Base-by-base conservation (phyloP, 2,329 filamentous ascomycete species). In the Aspergillaceae sp. region DNA sequence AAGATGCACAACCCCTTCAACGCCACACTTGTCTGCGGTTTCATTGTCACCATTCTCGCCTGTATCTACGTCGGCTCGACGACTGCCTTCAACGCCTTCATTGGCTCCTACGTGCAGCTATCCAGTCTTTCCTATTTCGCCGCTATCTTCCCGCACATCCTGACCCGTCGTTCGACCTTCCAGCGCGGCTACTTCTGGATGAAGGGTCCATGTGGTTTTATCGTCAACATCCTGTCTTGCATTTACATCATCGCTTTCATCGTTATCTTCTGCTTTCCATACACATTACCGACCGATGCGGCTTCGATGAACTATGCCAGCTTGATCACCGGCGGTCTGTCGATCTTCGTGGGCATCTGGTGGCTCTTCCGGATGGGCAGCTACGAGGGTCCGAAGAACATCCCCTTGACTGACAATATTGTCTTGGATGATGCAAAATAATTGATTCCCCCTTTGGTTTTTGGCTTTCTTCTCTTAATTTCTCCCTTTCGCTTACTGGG, bases 221-320 rank as follows among this genome's bases (percentile, higher is more conserved):
- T 64, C 2, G 56, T 81, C 54, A 81, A 81, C 52, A 46, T 62
- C 7, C 51, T 74, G 4, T 67, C 76, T 5, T 74, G 77, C 10
- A 54, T 74, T 36, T 74, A 79, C 44, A 80, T 81, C 45, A 56
- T 71, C 1, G 63, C 78, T 19, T 81, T 80, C 52, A 69, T 77
- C 44, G 65, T 78, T n/a, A 74, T 82, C 48, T 82, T 77, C 62
- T 80, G 76, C 56, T 81, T 82, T 65, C 78, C 76, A 0, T 76
- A 70, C 49, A 58, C 64, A 1, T 52, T 76, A 42, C 71, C 74
- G 7, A 68, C 72, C 4, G 59, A 68, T 47, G 70, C 71, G 2
- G 57, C 60, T 30, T 67, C 61, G 3, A 79, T 79, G 76, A 79
- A 79, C 53, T 79, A 78, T 55, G 67, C 70, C 8, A 73, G 67